Percentiles rank a stretch among this genome's conserved stretches.
Conservation (phyloP, 768 basidiomycete genomes). For the Collybia mongolica region DNA sequence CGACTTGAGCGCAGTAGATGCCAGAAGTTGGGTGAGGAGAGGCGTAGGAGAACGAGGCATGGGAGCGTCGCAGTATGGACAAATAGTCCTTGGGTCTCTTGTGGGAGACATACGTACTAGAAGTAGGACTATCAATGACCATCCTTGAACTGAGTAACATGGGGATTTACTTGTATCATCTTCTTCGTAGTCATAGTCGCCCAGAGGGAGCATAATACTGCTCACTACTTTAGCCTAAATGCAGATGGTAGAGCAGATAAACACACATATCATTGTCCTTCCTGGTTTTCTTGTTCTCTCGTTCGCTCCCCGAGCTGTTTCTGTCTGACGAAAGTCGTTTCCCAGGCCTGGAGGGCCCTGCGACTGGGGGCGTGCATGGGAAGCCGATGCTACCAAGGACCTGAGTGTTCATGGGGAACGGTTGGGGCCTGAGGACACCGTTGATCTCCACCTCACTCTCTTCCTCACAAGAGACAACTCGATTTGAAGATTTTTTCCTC, state of each 20-base stretch:
- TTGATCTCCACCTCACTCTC: neutral
- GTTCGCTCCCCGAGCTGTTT: conserved; percentile 22
- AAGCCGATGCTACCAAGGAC: conserved; percentile 36
- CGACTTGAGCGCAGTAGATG: conserved; percentile 51
- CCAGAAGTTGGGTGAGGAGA: conserved; percentile 52
- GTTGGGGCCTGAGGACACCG: conserved; percentile 17
- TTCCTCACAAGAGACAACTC: conserved; percentile 9
- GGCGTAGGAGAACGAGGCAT: conserved; percentile 66
- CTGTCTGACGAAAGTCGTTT: conserved; percentile 28
- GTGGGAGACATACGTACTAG: conserved; percentile 50
- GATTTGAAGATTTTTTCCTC: conserved; percentile 4
- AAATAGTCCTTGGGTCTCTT: conserved; percentile 66
- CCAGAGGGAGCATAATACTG: conserved; percentile 1
- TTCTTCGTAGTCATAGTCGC: conserved; percentile 19
- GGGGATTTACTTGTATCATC: conserved; percentile 39
- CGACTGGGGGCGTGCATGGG: conserved; percentile 17
- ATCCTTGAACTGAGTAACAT: neutral
- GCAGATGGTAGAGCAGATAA: conserved; percentile 4
- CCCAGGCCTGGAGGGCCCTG: conserved; percentile 12
- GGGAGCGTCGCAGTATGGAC: conserved; percentile 78
- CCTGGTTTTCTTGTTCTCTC: conserved; percentile 29
- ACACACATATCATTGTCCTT: conserved; percentile 17
- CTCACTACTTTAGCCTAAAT: neutral
- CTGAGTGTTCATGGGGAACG: conserved; percentile 52
- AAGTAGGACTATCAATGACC: neutral